Percentiles rank a stretch among this genome's conserved stretches.
Evolutionary conservation across 768 basidiomycete species (phyloP).

Genomic region (Auriscalpium microsporum): DNA sequence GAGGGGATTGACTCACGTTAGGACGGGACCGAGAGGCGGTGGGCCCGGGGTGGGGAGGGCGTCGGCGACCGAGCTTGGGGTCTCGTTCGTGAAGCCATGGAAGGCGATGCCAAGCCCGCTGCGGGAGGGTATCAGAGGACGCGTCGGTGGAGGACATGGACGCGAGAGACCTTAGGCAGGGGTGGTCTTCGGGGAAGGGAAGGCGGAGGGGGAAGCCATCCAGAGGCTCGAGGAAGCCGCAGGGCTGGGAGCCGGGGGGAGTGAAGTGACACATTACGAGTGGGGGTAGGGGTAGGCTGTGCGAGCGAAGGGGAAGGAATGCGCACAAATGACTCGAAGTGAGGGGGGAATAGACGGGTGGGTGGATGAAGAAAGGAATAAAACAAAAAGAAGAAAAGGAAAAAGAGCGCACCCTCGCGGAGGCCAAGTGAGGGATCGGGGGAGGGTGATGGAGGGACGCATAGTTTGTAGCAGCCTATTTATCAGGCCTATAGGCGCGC

Average conservation of each 20-base stretch:
- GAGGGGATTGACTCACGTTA: constrained; percentile 7
- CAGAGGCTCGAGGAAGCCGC: constrained; percentile 10
- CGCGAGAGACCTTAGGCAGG: constrained; percentile 3
- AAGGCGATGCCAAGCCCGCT: constrained; percentile 9
- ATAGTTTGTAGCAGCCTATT: neutral
- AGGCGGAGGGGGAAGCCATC: constrained; percentile 12
- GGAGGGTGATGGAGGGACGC: neutral
- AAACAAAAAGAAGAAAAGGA: constrained; percentile 2
- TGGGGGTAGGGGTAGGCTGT: neutral
- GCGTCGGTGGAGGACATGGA: neutral
- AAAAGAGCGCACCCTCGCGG: neutral
- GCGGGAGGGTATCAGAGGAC: constrained; percentile 1
- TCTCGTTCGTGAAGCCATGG: constrained; percentile 14
- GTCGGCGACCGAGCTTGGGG: constrained; percentile 13
- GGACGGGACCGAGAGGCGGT: constrained; percentile 1
- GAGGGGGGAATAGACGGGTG: constrained; percentile 8
- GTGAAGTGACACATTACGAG: constrained; percentile 4
- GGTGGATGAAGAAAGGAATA: constrained; percentile 10
- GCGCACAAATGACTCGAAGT: constrained; percentile 12
- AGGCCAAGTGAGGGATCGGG: neutral
- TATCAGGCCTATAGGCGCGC: no score
- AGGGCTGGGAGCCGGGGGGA: neutral
- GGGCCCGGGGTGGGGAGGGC: constrained; percentile 10
- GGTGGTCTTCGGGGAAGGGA: constrained; percentile 9
- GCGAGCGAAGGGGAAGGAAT: constrained; percentile 5